Evolutionary conservation across 805 yeast genomes (phyloP).

Genomic region (Babjeviella inositovora): DNA sequence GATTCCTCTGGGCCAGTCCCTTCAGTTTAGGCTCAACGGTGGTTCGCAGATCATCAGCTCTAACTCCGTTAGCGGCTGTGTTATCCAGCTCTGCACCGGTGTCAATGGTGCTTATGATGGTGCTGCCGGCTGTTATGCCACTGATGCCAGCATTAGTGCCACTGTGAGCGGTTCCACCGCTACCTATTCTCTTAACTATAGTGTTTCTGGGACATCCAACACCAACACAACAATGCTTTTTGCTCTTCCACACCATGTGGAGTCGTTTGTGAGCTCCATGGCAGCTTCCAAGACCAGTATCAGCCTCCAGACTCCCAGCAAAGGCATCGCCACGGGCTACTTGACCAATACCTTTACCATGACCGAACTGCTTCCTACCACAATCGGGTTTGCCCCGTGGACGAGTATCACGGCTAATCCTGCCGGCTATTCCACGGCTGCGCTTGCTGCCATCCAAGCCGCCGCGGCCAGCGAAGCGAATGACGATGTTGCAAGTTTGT

Average conservation of each 20-base stretch:
- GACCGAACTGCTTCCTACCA: slow-evolving; percentile 23
- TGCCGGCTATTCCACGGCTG: slow-evolving; percentile 10
- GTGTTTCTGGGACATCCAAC: slow-evolving; percentile 25
- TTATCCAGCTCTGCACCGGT: slow-evolving; percentile 45
- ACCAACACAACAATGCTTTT: slow-evolving; percentile 30
- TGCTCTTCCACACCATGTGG: slow-evolving; percentile 55
- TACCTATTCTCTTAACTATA: slow-evolving; percentile 23
- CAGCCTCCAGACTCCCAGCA: slow-evolving; percentile 27
- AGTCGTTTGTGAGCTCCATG: slow-evolving; percentile 18
- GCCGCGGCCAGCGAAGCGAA: slow-evolving; percentile 35
- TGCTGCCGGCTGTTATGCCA: slow-evolving; percentile 49
- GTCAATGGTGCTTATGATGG: slow-evolving; percentile 29
- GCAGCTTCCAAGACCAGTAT: slow-evolving; percentile 13
- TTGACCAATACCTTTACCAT: slow-evolving; percentile 20
- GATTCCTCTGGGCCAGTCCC: slow-evolving; percentile 19
- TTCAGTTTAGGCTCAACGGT: slow-evolving; percentile 8
- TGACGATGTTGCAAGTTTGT: slow-evolving; percentile 36
- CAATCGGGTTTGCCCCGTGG: slow-evolving; percentile 27
- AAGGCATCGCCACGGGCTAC: slow-evolving; percentile 28
- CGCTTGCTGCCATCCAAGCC: slow-evolving; percentile 6
- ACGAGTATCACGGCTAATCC: slow-evolving; percentile 9
- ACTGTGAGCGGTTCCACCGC: slow-evolving; percentile 18
- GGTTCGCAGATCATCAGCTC: slow-evolving; percentile 22
- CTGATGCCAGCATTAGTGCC: slow-evolving; percentile 25
- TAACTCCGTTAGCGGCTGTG: slow-evolving; percentile 25